These are phyloP conservation scores for Leccinum pellstonianum DNA, from an alignment of 768 basidiomycete genomes.

Conservation along the genomic window DNA sequence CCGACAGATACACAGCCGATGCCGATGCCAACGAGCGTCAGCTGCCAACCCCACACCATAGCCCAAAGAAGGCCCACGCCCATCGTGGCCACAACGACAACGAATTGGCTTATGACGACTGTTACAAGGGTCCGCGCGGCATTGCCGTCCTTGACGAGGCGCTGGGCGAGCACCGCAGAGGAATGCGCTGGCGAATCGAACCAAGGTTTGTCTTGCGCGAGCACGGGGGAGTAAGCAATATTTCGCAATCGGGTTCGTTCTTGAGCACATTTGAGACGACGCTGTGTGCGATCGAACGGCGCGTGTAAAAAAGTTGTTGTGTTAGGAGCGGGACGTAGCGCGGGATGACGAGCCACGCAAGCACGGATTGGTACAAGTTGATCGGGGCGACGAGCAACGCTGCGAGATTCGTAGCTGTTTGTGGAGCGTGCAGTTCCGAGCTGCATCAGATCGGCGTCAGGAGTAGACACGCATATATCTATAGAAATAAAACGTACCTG, in stretches of 20 bases:
- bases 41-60: constrained; percentile 82
- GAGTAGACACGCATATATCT: too few species aligned
- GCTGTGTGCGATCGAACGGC: too few species aligned
- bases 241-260: constrained; percentile 50
- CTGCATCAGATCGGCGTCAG: too few species aligned
- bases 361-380: too few species aligned
- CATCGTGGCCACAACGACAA: constrained; percentile 81
- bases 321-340: too few species aligned
- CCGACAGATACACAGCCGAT: constrained; percentile 81
- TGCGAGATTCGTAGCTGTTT: too few species aligned
- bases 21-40: constrained; percentile 87
- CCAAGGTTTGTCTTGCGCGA: constrained; percentile 83
- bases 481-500: too few species aligned
- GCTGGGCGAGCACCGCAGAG: constrained; percentile 63
- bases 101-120: constrained; percentile 64
- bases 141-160: constrained; percentile 84
- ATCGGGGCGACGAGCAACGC: too few species aligned
- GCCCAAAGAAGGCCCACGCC: constrained; percentile 87
- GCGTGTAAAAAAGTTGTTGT: too few species aligned
- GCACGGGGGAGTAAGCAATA: constrained; percentile 52
- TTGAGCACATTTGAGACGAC: too few species aligned
- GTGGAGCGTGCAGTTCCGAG: too few species aligned
- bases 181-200: constrained; percentile 72
- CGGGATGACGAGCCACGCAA: too few species aligned
- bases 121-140: constrained; percentile 69